Evolutionary conservation across 2,329 filamentous ascomycete species (phyloP).

Genomic region (Tolypocladium cylindrosporum): DNA sequence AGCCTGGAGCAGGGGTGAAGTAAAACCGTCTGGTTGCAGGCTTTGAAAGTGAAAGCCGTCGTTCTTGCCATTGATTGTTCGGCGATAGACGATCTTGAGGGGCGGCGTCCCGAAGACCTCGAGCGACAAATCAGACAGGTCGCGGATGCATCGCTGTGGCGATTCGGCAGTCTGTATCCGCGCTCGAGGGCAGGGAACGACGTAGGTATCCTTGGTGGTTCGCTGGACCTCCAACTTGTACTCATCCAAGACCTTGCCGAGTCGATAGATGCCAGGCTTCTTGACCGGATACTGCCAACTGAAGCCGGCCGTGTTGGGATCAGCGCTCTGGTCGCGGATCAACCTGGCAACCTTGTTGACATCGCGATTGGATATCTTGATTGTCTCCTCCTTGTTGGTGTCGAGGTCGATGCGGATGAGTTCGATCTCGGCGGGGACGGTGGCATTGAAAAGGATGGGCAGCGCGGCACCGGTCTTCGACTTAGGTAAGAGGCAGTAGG

Average conservation of each 20-base stretch:
- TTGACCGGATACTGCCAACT: slow-evolving; percentile 66
- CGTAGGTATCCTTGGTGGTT: slow-evolving; percentile 63
- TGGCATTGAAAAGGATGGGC: slow-evolving; percentile 90
- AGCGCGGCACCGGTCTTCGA: slow-evolving; percentile 52
- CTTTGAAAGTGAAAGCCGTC: slow-evolving; percentile 86
- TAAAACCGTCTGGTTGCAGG: slow-evolving; percentile 78
- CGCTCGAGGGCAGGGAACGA: slow-evolving; percentile 78
- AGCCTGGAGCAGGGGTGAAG: slow-evolving; percentile 63
- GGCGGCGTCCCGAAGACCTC: slow-evolving; percentile 84
- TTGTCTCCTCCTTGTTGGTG: slow-evolving; percentile 67
- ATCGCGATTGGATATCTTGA: slow-evolving; percentile 65
- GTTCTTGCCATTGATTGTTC: slow-evolving; percentile 73
- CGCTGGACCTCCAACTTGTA: slow-evolving; percentile 89
- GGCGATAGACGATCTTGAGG: slow-evolving; percentile 85
- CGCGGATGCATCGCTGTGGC: slow-evolving; percentile 67
- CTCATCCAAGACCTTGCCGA: slow-evolving; percentile 80
- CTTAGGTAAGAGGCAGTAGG: slow-evolving; percentile 68
- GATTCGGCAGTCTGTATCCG: slow-evolving; percentile 54
- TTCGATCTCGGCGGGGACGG: slow-evolving; percentile 79
- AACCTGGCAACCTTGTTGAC: slow-evolving; percentile 65
- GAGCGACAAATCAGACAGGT: slow-evolving; percentile 76
- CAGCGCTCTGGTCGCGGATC: slow-evolving; percentile 54
- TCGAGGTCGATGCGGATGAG: slow-evolving; percentile 80
- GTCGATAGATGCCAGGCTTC: slow-evolving; percentile 78
- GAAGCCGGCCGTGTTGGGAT: slow-evolving; percentile 49